Base-by-base conservation (phyloP, 306 rosid species). In the Ormosia emarginata region DNA sequence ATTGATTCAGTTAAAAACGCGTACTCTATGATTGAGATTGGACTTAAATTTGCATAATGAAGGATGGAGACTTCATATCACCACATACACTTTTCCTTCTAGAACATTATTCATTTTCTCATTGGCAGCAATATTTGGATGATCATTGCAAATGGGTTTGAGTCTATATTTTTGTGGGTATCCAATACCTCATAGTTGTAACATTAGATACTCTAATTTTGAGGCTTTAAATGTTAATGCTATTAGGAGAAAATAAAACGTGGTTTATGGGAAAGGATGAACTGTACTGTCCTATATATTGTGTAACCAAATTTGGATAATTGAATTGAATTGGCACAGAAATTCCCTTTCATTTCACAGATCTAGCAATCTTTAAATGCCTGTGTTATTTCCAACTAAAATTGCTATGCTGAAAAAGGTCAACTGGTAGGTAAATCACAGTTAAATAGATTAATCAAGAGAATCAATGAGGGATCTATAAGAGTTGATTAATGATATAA, bases 401-500 rank as follows among this genome's bases (percentile, higher is more conserved):
- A 78, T 62, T 56, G 71, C 59, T 36, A 33, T 36, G 82, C 58
- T 12, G 70, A 69, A 80, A 72, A 78, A 8, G 33, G 81, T 55
- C 36, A 41, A 41, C 7, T 40, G 75, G 71, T 72, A 57, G 87
- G 84, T 74, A 73, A 62, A 71, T 13, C 18, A 73, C 52, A 61
- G 81, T 69, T 43, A 59, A n/a, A 67, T 72, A 46, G 49, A 78
- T 8, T 34, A 77, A 81, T 84, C 46, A 52, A 64, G 68, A 67
- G 82, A 84, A 84, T 73, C 84, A 67, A 82, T 7, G 14, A 68
- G 80, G 71, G 82, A 82, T 75, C 57, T 11, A 41, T 17, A 36
- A 57, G 4, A 32, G 37, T 66, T 17, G 30, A 71, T 75, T 52
- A 83, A 62, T 41, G 1, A 29, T 34, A 56, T 73, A 61, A n/a